Evolutionary conservation across 495 filamentous ascomycete genomes (phyloP), one percentile per base, ranked within the genome.

Genomic region (Penicilliopsis zonata): DNA sequence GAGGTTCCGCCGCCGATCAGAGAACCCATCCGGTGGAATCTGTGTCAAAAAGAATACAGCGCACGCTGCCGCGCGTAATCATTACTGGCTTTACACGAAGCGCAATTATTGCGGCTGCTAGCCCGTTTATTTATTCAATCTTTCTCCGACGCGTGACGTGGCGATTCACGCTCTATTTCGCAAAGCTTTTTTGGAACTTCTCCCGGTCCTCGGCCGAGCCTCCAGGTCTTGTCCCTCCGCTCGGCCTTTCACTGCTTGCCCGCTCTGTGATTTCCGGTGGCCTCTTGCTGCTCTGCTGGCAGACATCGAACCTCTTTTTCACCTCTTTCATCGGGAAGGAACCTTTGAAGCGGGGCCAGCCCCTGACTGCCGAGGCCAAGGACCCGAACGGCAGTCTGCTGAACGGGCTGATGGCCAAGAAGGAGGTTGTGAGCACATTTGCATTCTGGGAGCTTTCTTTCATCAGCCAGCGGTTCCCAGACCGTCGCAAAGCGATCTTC

Each of bases 311-410:
- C 46, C 51, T 68, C 9, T 72, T 78, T 27, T 96, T 95, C 53
- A 75, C 76, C 16, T 47, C 77, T 18, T 85, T 83, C 55, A 69
- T 95, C 38, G 70, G 74, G 14, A 74, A 80, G 50, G 76, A 80
- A 41, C 90, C 92, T 5, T 48, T 94, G 26, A 92, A 90, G 52
- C 75, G 79, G 37, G 76, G 67, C 2, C 76, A 82, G 42, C 85
- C 86, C n/a, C 65, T 98, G 14, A 92, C 85, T 1, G 62, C 68
- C 8, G 80, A 86, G 34, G 82, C 84, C 3, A 81, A 76, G 41
- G 92, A 96, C 57, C 86, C 90, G 1, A 98, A 92, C 43, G 88
- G 85, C 21, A 94, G 79, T 44, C 61, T 98, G 24, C 50, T 96
- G 28, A 82, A 74, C 33, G 90, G 90, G 1, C 55, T 98, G 28